Evolutionary conservation across 805 yeast genomes (phyloP).

Genomic region (Ogataea allantospora): DNA sequence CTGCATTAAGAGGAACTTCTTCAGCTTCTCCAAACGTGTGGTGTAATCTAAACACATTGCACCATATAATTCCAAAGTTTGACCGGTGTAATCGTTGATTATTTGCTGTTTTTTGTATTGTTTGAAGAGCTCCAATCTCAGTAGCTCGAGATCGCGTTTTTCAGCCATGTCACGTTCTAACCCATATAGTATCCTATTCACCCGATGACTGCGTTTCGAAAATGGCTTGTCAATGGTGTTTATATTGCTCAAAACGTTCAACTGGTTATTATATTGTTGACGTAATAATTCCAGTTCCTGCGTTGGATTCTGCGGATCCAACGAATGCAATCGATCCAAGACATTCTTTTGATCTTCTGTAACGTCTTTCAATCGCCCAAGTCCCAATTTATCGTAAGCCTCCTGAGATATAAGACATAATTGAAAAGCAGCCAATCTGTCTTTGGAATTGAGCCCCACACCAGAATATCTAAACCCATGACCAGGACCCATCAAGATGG

Average conservation of each 20-base stretch:
- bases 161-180: conserved; percentile 35
- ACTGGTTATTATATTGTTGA: conserved; percentile 10
- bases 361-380: neutral
- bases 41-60: conserved; percentile 28
- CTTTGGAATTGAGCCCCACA: conserved; percentile 3
- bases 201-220: conserved; percentile 4
- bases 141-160: conserved; percentile 32
- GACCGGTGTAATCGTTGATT: conserved; percentile 25
- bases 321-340: conserved; percentile 1
- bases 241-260: conserved; percentile 12
- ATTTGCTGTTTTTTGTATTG: conserved; percentile 28
- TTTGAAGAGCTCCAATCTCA: conserved; percentile 26
- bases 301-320: conserved; percentile 1
- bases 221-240: conserved; percentile 15
- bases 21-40: conserved; percentile 32
- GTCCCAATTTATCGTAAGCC: neutral
- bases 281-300: conserved; percentile 11
- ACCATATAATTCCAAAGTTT: conserved; percentile 28
- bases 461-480: neutral
- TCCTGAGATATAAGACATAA: conserved; percentile 11
- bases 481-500: neutral
- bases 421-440: conserved; percentile 17
- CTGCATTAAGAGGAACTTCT: conserved; percentile 34
- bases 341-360: neutral
- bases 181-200: conserved; percentile 15